Evolutionary conservation across 1,284 basidiomycete species (phyloP).

Genomic region (Boletus semigastroideus): DNA sequence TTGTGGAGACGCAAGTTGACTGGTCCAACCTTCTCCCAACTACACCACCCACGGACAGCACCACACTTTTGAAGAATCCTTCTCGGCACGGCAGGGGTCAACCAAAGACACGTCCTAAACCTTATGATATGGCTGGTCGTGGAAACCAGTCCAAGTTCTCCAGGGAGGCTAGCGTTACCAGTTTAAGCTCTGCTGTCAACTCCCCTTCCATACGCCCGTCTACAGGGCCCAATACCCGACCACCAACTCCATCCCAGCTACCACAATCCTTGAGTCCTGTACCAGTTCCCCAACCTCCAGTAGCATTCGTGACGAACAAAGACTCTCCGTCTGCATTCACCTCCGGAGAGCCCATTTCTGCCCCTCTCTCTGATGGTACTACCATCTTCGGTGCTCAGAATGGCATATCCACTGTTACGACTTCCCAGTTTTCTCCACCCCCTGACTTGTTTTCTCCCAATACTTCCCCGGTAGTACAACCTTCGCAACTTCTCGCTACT

Average conservation of each 20-base stretch:
- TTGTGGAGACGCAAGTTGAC: constrained; percentile 40
- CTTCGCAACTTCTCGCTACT: constrained; percentile 18
- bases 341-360: constrained; percentile 9
- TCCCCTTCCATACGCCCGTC: constrained; percentile 35
- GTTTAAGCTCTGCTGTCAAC: constrained; percentile 48
- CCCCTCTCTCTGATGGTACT: constrained; percentile 9
- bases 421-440: constrained; percentile 17
- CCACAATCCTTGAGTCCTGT: constrained; percentile 17
- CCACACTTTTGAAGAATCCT: constrained; percentile 44
- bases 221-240: constrained; percentile 46
- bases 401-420: constrained; percentile 12
- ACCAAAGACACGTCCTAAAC: constrained; percentile 51
- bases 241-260: constrained; percentile 45
- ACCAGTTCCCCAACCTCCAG: constrained; percentile 7
- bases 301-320: constrained; percentile 9
- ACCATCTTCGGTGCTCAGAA: constrained; percentile 17
- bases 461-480: constrained; percentile 15
- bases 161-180: constrained; percentile 53
- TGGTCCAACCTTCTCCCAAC: constrained; percentile 40
- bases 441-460: constrained; percentile 21
- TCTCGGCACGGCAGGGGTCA: constrained; percentile 35
- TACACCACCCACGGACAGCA: constrained; percentile 30
- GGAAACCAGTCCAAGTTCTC: constrained; percentile 38
- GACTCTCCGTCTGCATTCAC: constrained; percentile 7
- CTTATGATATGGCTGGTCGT: constrained; percentile 54